phyloP scores from a whole-genome alignment of 169 alveolate species.

The Haemoproteus tartakovskyi region DNA sequence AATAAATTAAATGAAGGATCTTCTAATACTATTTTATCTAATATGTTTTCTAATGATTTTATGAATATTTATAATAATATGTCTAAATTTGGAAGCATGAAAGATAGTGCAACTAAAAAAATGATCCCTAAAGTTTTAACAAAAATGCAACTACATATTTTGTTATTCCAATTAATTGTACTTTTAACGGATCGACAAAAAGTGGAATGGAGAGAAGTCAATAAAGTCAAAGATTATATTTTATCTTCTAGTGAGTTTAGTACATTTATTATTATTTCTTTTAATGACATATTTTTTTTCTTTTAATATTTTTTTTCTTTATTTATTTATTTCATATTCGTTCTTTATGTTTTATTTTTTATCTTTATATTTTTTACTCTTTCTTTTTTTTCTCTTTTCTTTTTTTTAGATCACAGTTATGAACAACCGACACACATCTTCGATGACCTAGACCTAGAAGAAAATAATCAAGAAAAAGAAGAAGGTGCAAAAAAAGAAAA shows the following conservation, averaged over 20 bases:
- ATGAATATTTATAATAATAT: neutral
- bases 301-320: no score
- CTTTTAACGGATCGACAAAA: constrained; percentile 35
- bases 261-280: neutral
- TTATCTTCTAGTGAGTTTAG: constrained; percentile 6
- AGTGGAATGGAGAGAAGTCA: constrained; percentile 33
- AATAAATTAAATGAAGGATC: constrained; percentile 1
- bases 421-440: no score
- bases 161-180: constrained; percentile 35
- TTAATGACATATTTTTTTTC: no score
- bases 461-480: neutral
- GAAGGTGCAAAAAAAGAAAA: neutral
- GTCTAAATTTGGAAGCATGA: neutral
- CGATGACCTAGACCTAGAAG: neutral
- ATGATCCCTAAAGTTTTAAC: constrained; percentile 20
- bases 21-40: neutral
- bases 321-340: no score
- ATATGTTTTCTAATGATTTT: neutral
- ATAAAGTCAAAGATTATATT: constrained; percentile 15
- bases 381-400: no score
- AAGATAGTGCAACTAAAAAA: neutral
- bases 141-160: constrained; percentile 40
- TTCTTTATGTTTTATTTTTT: no score
- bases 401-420: no score
- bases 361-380: no score